Conservation (phyloP, 129 eudicot species). For the Deinandra increscens region DNA sequence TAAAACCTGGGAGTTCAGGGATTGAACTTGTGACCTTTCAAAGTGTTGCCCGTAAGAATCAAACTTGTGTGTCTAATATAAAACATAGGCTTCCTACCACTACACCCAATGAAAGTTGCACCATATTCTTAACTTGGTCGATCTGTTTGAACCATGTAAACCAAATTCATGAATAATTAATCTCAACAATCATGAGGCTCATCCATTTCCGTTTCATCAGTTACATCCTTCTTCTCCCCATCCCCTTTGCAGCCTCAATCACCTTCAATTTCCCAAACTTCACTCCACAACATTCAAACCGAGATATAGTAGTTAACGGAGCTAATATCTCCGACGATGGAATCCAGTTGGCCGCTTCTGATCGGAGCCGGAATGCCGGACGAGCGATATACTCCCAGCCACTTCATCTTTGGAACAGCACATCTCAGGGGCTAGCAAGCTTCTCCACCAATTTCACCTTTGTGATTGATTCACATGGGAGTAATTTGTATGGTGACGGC, state of each 20-base stretch:
- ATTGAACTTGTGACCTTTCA: too few species aligned
- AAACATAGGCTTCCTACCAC: too few species aligned
- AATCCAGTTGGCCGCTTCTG: conserved; percentile 17
- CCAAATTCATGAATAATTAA: too few species aligned
- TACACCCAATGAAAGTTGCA: too few species aligned
- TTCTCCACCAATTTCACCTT: conserved; percentile 38
- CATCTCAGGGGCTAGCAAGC: conserved; percentile 28
- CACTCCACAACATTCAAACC: background rate
- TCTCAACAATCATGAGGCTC: conserved; percentile 14
- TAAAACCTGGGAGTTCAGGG: too few species aligned
- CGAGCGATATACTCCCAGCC: conserved; percentile 23
- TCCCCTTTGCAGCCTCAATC: conserved; percentile 23
- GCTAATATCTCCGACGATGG: conserved; percentile 19
- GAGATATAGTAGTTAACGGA: background rate
- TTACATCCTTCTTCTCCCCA: conserved; percentile 5
- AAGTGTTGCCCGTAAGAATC: too few species aligned
- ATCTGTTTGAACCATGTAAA: too few species aligned
- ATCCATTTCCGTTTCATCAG: background rate
- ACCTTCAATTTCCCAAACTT: conserved; percentile 29
- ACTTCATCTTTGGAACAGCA: conserved; percentile 33
- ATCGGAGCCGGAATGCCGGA: background rate
- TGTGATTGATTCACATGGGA: conserved; percentile 23
- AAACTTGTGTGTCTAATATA: too few species aligned
- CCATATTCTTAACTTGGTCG: too few species aligned
- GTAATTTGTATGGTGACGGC: too few species aligned